Evolutionary conservation across 192 early-diverging fungal genomes (phyloP).

Genomic region (Coemansia sp.): DNA sequence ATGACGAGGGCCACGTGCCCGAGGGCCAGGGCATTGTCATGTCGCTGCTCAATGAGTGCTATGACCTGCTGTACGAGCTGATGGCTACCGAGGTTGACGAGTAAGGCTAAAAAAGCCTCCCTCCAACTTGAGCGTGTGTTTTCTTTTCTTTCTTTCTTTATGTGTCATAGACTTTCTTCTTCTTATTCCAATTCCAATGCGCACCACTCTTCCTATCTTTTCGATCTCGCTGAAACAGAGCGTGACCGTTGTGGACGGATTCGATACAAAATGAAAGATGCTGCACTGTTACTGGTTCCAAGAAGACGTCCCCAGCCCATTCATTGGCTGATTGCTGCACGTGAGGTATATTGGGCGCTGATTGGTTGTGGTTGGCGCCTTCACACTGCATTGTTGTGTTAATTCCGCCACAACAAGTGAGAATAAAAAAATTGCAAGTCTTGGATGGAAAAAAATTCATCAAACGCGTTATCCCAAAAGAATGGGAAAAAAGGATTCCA

Average conservation of each 20-base stretch:
- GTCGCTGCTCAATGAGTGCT: constrained; percentile 83
- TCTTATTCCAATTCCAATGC: neutral
- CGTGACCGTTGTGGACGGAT: too few relatives aligned
- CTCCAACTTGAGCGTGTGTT: neutral
- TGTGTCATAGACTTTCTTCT: constrained; percentile 1
- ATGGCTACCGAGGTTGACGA: constrained; percentile 61
- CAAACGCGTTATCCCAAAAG: too few relatives aligned
- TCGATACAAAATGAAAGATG: too few relatives aligned
- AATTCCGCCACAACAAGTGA: too few relatives aligned
- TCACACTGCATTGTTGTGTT: too few relatives aligned
- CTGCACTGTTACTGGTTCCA: too few relatives aligned
- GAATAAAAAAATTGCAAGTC: too few relatives aligned
- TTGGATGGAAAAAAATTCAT: too few relatives aligned
- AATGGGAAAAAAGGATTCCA: too few relatives aligned
- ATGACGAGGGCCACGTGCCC: constrained; percentile 77
- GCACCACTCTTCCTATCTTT: neutral
- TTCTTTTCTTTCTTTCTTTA: constrained; percentile 9
- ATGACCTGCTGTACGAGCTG: constrained; percentile 78
- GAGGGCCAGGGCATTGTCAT: constrained; percentile 85
- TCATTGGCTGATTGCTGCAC: constrained; percentile 3
- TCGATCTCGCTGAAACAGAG: neutral
- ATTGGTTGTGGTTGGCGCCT: constrained; percentile 2
- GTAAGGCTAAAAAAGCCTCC: constrained; percentile 6
- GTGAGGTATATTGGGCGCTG: neutral
- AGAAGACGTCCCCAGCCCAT: neutral